A percentile compares a stretch with the other conserved stretches of the same genome.
phyloP scores from a whole-genome alignment of 495 filamentous ascomycete genomes.

The Neurospora terricola region DNA sequence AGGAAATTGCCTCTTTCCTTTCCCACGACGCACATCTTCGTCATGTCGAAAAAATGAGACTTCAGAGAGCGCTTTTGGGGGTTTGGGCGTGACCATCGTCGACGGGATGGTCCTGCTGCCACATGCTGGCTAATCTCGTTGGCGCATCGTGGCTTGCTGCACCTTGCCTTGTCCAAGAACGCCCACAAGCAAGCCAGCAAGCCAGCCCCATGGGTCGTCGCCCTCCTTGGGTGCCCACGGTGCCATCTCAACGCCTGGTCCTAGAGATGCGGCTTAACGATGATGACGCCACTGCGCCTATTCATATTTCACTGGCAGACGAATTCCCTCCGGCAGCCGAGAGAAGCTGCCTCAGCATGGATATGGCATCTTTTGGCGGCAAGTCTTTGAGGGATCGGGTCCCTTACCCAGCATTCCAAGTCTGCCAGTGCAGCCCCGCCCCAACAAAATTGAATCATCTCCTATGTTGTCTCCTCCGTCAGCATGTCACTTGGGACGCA shows the following conservation, averaged over 20 bases:
- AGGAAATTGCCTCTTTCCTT: conserved; percentile 9
- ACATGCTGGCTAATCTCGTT: conserved; percentile 3
- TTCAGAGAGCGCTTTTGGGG: background rate
- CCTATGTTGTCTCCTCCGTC: background rate
- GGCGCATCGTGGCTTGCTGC: conserved; percentile 1
- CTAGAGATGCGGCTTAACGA: background rate
- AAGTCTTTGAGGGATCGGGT: background rate
- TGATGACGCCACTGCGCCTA: background rate
- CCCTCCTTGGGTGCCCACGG: background rate
- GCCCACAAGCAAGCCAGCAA: background rate
- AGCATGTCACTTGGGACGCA: background rate
- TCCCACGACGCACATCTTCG: background rate
- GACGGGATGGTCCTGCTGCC: conserved; percentile 4
- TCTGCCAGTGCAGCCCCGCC: background rate
- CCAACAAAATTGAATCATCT: background rate
- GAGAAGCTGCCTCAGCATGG: background rate
- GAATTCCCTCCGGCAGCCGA: background rate
- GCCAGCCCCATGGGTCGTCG: background rate
- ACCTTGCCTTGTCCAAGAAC: background rate
- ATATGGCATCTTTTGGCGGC: background rate
- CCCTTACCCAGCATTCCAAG: background rate
- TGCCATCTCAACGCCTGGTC: background rate
- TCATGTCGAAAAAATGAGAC: background rate
- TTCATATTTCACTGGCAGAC: background rate
- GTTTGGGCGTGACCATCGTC: background rate